Evolutionary conservation across 805 yeast genomes (phyloP).

Genomic region (Wickerhamia fluorescens): DNA sequence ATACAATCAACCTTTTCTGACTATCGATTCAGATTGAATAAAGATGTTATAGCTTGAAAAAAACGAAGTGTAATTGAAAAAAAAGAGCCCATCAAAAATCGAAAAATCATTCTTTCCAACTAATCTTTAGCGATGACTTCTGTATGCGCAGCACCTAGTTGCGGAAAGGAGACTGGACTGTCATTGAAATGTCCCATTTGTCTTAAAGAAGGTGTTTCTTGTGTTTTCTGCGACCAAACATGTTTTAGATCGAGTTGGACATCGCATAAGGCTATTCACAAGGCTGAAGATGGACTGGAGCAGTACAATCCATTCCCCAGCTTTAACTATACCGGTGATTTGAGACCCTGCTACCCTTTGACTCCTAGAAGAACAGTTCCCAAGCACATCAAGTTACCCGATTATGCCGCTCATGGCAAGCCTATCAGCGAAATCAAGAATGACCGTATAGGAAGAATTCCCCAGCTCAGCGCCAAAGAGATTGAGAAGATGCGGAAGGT

Average conservation of each 20-base stretch:
- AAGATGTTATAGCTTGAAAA: background rate
- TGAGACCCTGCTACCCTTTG: slow-evolving; percentile 79
- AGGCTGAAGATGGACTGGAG: slow-evolving; percentile 44
- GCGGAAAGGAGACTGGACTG: slow-evolving; percentile 77
- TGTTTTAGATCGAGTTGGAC: slow-evolving; percentile 75
- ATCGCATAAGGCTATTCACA: slow-evolving; percentile 70
- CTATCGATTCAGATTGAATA: too few relatives aligned
- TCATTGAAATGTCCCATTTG: slow-evolving; percentile 87
- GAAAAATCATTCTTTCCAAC: too few relatives aligned
- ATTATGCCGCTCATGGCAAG: slow-evolving; percentile 73
- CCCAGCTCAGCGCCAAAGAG: slow-evolving; percentile 57
- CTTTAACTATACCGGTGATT: slow-evolving; percentile 62
- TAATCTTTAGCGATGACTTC: slow-evolving; percentile 5
- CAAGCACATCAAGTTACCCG: slow-evolving; percentile 65
- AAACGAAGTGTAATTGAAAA: background rate
- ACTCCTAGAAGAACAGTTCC: slow-evolving; percentile 68
- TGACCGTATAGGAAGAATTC: slow-evolving; percentile 62
- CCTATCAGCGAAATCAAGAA: slow-evolving; percentile 73
- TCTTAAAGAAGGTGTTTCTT: slow-evolving; percentile 57
- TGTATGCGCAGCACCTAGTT: slow-evolving; percentile 69
- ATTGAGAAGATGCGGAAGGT: slow-evolving; percentile 69
- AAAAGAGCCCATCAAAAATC: too few relatives aligned
- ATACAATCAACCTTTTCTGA: too few relatives aligned
- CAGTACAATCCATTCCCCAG: slow-evolving; percentile 83
- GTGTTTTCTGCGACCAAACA: slow-evolving; percentile 71